Evolutionary conservation across 2,329 filamentous ascomycete genomes (phyloP).

Genomic region (Penicillium sp.): DNA sequence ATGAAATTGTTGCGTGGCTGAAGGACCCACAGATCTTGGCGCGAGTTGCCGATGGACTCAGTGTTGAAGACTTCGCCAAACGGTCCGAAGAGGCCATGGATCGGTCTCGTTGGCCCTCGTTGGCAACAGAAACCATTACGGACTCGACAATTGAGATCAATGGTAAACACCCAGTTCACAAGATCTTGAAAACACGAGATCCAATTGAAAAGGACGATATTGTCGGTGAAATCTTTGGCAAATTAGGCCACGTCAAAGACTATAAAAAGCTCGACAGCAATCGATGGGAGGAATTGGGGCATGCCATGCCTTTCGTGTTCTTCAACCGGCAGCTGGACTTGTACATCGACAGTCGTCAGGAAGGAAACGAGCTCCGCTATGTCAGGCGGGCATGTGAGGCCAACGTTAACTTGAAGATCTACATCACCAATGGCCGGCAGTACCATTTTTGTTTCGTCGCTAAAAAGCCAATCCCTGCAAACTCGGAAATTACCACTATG

Average conservation of each 20-base stretch:
- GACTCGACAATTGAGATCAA: conserved; percentile 50
- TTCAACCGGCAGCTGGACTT: conserved; percentile 86
- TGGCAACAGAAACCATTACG: conserved; percentile 55
- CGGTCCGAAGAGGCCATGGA: conserved; percentile 57
- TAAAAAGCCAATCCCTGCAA: conserved; percentile 69
- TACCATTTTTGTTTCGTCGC: conserved; percentile 94
- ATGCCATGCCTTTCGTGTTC: conserved; percentile 70
- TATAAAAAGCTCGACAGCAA: conserved; percentile 68
- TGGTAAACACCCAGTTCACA: conserved; percentile 67
- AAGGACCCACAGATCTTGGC: conserved; percentile 69
- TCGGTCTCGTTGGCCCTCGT: conserved; percentile 53
- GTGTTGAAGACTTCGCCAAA: conserved; percentile 69
- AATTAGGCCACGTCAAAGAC: conserved; percentile 70
- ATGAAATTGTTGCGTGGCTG: conserved; percentile 75
- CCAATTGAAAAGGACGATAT: conserved; percentile 54
- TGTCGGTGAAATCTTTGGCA: conserved; percentile 73
- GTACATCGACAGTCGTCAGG: conserved; percentile 86
- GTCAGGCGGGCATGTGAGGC: conserved; percentile 89
- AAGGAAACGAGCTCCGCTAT: conserved; percentile 83
- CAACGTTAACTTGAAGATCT: conserved; percentile 84
- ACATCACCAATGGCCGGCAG: conserved; percentile 72
- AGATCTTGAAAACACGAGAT: conserved; percentile 54
- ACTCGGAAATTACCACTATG: conserved; percentile 50
- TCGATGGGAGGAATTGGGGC: conserved; percentile 64
- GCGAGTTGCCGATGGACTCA: conserved; percentile 63